Evolutionary conservation across 164 flowering plant genomes (phyloP), one percentile per base, ranked within the genome.

Genomic region (Hamamelis virginiana): DNA sequence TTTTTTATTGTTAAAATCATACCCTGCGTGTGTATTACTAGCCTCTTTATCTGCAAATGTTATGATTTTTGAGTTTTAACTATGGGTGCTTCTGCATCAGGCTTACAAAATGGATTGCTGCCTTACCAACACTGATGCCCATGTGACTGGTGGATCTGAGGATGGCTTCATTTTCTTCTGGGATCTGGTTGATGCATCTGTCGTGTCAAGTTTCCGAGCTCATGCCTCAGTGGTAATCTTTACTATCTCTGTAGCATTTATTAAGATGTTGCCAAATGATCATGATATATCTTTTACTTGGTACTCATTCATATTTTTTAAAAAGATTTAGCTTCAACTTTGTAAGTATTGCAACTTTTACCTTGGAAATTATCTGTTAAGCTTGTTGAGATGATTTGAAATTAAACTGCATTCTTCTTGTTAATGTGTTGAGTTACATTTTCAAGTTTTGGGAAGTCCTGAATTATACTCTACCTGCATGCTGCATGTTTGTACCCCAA

Each of bases 131-230:
- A 72, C 76, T 56, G 98, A 95, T 83, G 99, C 97, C 14, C 87
- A 95, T 76, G 92, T 95, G 38, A 68, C 85, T 69, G 86, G 97
- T 65, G 97, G 98, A 58, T 92, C 97, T 45, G 99, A 95, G 76
- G 99, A 95, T 83, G 99, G 99, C 68, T 81, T 67, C 57, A 75
- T 95, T 72, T 95, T 75, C 80, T 91, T 95, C 76, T 92, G 97
- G 99, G 99, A 95, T 85, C 75, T 95, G 73, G 99, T 95, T 3
- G 99, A 92, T 83, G 99, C 95, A 65, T 85, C 90, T 21, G 91
- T 91, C 13, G 82, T 86, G 19, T 85, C 94, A 76, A 86, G 80
- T 15, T 92, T 91, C 71, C 85, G 81, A 14, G 99, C 97, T 69
- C 98, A 95, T 82, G 65, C 87, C 15, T 90, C 92, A 62, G 99